Percentiles rank a stretch among this genome's conserved stretches.
Conservation (phyloP, 768 basidiomycete species). For the Lentinus brumalis region DNA sequence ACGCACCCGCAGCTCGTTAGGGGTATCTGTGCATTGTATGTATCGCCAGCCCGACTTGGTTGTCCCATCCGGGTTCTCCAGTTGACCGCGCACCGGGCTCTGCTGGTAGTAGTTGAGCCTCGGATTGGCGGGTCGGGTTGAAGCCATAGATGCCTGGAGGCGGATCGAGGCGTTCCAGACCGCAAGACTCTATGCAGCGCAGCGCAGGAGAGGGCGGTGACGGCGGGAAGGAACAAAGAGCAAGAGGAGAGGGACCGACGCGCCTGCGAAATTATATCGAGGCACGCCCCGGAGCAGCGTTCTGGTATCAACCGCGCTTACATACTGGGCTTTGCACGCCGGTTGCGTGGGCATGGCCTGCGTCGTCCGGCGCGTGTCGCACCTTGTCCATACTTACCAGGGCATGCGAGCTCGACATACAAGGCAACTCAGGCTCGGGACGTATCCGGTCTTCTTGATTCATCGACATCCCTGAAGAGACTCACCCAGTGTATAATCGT, state of each 20-base stretch:
- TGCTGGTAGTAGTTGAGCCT: slow-evolving; percentile 56
- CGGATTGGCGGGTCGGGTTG: slow-evolving; percentile 16
- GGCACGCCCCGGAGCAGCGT: slow-evolving; percentile 19
- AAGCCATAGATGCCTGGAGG: slow-evolving; percentile 10
- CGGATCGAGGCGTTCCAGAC: neutral
- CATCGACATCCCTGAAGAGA: too few species aligned
- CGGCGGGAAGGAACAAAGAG: slow-evolving; percentile 17
- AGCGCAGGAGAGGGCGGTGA: slow-evolving; percentile 16
- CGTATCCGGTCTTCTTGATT: too few species aligned
- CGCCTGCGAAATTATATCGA: slow-evolving; percentile 26
- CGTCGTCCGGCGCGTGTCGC: neutral
- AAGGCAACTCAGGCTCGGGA: slow-evolving; percentile 17
- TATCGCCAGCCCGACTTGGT: slow-evolving; percentile 66
- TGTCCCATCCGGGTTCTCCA: slow-evolving; percentile 61
- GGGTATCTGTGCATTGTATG: slow-evolving; percentile 76
- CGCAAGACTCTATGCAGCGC: neutral
- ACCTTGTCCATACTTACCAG: neutral
- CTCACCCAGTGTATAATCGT: too few species aligned
- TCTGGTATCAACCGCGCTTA: slow-evolving; percentile 16
- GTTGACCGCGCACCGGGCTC: slow-evolving; percentile 73
- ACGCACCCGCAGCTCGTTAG: slow-evolving; percentile 69
- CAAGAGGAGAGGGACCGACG: slow-evolving; percentile 13
- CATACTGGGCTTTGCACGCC: neutral
- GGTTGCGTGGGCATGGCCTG: neutral
- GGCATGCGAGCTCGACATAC: slow-evolving; percentile 9